Percentiles rank a stretch among this genome's conserved stretches.
Evolutionary conservation across 2,329 filamentous ascomycete species (phyloP).

Genomic region (Trichophyton mentagrophytes): DNA sequence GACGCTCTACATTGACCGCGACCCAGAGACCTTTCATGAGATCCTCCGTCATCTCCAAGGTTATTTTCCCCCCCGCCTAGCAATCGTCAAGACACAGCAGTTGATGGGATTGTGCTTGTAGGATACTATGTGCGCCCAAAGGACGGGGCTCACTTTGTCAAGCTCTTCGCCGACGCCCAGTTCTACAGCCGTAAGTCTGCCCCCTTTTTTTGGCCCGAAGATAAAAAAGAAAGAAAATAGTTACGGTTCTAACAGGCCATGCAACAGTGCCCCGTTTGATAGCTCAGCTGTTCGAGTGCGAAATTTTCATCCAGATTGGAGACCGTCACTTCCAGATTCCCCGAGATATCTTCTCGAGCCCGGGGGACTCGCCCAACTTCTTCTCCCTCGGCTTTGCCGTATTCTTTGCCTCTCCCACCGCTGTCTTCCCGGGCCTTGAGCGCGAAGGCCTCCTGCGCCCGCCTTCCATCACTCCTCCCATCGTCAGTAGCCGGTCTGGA

Average conservation of each 20-base stretch:
- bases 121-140: slow-evolving; percentile 73
- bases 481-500: slow-evolving; percentile 67
- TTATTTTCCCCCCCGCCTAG: slow-evolving; percentile 14
- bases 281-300: slow-evolving; percentile 79
- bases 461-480: slow-evolving; percentile 71
- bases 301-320: slow-evolving; percentile 85
- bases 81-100: too few relatives aligned
- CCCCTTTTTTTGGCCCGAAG: background rate
- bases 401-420: slow-evolving; percentile 68
- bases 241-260: background rate
- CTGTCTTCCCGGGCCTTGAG: slow-evolving; percentile 76
- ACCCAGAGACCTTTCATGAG: slow-evolving; percentile 76
- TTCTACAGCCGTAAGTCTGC: slow-evolving; percentile 64
- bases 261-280: slow-evolving; percentile 69
- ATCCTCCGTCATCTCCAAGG: slow-evolving; percentile 82
- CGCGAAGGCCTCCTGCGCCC: slow-evolving; percentile 68
- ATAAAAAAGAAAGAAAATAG: background rate
- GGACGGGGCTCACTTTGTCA: slow-evolving; percentile 78
- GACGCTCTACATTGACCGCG: slow-evolving; percentile 89
- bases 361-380: slow-evolving; percentile 89
- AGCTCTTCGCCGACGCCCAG: slow-evolving; percentile 84
- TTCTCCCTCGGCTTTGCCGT: slow-evolving; percentile 82
- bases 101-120: slow-evolving; percentile 14
- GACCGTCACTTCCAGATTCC: slow-evolving; percentile 79
- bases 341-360: slow-evolving; percentile 69